These are phyloP conservation scores for Rhizoctonia solani DNA, from an alignment of 1,284 basidiomycete genomes.

Conservation along the genomic window DNA sequence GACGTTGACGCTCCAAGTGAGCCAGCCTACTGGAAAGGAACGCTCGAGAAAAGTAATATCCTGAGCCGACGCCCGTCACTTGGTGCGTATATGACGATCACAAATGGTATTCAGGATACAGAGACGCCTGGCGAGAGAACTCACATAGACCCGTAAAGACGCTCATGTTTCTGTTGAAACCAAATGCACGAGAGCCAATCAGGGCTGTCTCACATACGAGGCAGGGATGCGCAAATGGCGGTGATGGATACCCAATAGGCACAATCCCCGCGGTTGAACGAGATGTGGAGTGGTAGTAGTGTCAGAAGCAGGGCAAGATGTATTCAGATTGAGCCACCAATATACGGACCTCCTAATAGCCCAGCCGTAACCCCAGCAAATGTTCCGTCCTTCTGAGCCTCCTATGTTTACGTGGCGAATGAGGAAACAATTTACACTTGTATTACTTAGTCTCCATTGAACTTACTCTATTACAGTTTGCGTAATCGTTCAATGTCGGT, in stretches of 20 bases:
- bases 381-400: constrained; percentile 29
- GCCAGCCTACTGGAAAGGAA: constrained; percentile 29
- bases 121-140: neutral
- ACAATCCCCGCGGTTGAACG: constrained; percentile 1
- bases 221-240: neutral
- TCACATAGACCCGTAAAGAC: constrained; percentile 27
- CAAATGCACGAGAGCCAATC: constrained; percentile 18
- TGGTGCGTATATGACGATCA: neutral
- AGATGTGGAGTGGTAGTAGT: constrained; percentile 17
- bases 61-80: constrained; percentile 25
- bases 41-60: constrained; percentile 32
- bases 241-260: constrained; percentile 3
- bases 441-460: neutral
- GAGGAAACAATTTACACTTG: neutral
- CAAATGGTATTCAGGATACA: constrained; percentile 1
- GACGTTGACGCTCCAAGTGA: constrained; percentile 20
- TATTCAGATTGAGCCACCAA: neutral
- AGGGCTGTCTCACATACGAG: neutral
- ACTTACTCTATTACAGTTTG: constrained; percentile 24
- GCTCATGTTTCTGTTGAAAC: constrained; percentile 31
- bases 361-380: constrained; percentile 32
- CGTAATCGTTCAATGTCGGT: constrained; percentile 22
- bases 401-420: constrained; percentile 1
- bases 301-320: constrained; percentile 17
- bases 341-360: constrained; percentile 30